These are phyloP conservation scores for Phyllosticta paracitricarpa DNA, from an alignment of 2,329 filamentous ascomycete genomes.

Conservation along the genomic window DNA sequence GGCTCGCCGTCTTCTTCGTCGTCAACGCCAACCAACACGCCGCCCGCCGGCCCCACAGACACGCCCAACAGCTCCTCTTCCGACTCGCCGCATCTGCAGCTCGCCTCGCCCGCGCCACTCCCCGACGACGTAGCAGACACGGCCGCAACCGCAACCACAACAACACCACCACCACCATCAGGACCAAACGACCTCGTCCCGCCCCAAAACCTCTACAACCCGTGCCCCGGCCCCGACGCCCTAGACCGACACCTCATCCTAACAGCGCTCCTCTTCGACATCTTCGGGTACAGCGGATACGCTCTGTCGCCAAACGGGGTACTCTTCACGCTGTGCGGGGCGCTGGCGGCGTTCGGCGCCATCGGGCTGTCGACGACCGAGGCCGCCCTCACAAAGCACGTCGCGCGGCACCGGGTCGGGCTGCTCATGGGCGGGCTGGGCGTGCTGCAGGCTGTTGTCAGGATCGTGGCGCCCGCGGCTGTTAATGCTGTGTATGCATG, in stretches of 20 bases:
- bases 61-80: background rate
- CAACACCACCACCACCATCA: background rate
- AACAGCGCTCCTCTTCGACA: conserved; percentile 10
- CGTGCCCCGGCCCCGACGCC: background rate
- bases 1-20: background rate
- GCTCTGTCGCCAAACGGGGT: conserved; percentile 11
- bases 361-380: conserved; percentile 12
- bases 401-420: conserved; percentile 2
- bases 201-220: background rate
- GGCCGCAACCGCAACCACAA: background rate
- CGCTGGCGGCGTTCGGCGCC: conserved; percentile 12
- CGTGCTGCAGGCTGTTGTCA: conserved; percentile 10
- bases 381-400: conserved; percentile 12
- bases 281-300: conserved; percentile 12
- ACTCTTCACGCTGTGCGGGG: conserved; percentile 13
- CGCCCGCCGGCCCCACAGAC: background rate
- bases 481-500: conserved; percentile 9
- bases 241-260: conserved; percentile 10
- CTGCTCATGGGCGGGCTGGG: conserved; percentile 12
- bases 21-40: background rate
- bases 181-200: background rate
- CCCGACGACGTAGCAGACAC: background rate
- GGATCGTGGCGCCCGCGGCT: conserved; percentile 10
- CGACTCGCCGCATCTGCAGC: background rate
- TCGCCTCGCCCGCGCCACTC: background rate